These are phyloP conservation scores for Cicer chorassanicum DNA, from an alignment of 306 rosid species.

Conservation along the genomic window DNA sequence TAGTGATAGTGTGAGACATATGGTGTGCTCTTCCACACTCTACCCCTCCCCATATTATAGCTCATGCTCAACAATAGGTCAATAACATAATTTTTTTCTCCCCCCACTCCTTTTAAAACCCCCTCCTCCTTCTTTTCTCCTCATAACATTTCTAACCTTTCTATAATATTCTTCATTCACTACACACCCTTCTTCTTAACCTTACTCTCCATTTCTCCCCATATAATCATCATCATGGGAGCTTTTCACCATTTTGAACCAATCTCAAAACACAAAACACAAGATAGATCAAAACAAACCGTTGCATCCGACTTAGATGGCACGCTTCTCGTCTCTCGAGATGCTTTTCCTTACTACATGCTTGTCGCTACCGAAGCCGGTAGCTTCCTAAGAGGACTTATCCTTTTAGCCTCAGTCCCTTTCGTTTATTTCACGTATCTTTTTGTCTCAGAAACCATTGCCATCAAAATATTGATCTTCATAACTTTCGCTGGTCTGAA, in stretches of 20 bases:
- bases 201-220: neutral
- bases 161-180: constrained; percentile 7
- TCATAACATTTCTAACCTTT: neutral
- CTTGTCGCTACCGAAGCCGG: constrained; percentile 93
- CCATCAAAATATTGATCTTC: constrained; percentile 67
- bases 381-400: constrained; percentile 63
- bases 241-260: constrained; percentile 61
- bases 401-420: constrained; percentile 65
- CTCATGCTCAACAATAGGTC: constrained; percentile 20
- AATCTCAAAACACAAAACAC: constrained; percentile 66
- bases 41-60: neutral
- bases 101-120: constrained; percentile 27
- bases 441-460: constrained; percentile 64
- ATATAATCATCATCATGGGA: constrained; percentile 44
- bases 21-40: constrained; percentile 4
- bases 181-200: neutral
- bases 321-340: constrained; percentile 67
- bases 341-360: constrained; percentile 91
- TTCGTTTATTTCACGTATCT: constrained; percentile 68
- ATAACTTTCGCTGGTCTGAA: constrained; percentile 68
- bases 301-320: constrained; percentile 89
- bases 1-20: neutral
- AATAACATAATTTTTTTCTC: neutral
- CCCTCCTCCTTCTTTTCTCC: neutral
- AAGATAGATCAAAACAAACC: constrained; percentile 69